phyloP scores from a whole-genome alignment of 495 filamentous ascomycete genomes.

The Pyronema omphalodes region DNA sequence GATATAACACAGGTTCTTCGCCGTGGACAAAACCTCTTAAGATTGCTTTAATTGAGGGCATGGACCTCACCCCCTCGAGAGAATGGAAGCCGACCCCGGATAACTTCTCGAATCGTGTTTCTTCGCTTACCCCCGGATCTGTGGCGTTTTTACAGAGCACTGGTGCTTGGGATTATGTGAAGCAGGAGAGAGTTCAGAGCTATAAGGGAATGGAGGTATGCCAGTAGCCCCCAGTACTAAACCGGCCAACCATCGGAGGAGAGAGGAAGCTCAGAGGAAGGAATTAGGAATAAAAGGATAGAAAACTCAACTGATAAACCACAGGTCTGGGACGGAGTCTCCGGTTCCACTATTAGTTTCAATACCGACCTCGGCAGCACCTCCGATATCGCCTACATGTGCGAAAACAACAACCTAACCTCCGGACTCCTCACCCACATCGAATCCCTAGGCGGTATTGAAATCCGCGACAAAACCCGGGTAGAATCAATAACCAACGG shows the following conservation, averaged over 20 bases:
- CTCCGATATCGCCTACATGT: conserved; percentile 78
- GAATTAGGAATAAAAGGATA: neutral
- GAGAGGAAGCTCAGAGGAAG: neutral
- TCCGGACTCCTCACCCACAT: conserved; percentile 53
- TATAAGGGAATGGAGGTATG: conserved; percentile 66
- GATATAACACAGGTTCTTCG: conserved; percentile 36
- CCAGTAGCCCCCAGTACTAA: neutral
- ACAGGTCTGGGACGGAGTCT: conserved; percentile 87
- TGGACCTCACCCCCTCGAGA: conserved; percentile 51
- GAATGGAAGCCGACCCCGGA: conserved; percentile 44
- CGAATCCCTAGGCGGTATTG: conserved; percentile 40
- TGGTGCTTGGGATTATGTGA: conserved; percentile 70
- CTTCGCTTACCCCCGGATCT: conserved; percentile 77
- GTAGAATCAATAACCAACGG: conserved; percentile 66
- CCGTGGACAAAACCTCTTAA: conserved; percentile 55
- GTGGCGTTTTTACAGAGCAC: conserved; percentile 51
- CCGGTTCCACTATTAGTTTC: conserved; percentile 72
- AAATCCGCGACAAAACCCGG: conserved; percentile 52
- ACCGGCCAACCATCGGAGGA: too few relatives aligned
- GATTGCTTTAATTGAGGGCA: conserved; percentile 76
- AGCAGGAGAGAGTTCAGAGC: conserved; percentile 50
- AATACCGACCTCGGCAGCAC: conserved; percentile 41
- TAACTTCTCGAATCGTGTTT: conserved; percentile 80
- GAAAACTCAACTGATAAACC: neutral
- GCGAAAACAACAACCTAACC: conserved; percentile 78